A percentile compares a stretch with the other conserved stretches of the same genome.
Evolutionary conservation across 192 early-diverging fungal genomes (phyloP).

Genomic region (Thamnidium elegans): DNA sequence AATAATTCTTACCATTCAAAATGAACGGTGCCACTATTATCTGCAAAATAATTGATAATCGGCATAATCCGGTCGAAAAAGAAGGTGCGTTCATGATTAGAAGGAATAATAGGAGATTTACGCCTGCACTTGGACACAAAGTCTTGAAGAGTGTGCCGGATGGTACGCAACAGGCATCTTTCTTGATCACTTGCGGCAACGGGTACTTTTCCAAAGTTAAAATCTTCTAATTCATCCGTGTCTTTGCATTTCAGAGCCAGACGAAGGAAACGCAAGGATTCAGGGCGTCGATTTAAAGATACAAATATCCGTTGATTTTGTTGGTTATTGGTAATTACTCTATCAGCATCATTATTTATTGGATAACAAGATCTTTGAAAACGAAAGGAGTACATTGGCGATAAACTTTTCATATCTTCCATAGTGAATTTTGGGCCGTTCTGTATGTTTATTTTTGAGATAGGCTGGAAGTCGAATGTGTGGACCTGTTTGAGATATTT

Average conservation of each 20-base stretch:
- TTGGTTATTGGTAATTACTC: too few species aligned
- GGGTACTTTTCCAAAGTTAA: conserved; percentile 1
- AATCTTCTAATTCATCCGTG: conserved; percentile 9
- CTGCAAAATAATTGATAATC: conserved; percentile 9
- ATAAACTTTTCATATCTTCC: conserved; percentile 6
- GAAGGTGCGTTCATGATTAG: conserved; percentile 10
- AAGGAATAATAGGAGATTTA: conserved; percentile 6
- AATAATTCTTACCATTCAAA: conserved; percentile 10
- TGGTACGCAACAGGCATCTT: conserved; percentile 10
- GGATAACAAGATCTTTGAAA: too few species aligned
- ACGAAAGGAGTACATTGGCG: conserved; percentile 1
- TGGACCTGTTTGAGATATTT: too few species aligned
- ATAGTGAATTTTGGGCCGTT: conserved; percentile 8
- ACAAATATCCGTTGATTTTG: not conserved
- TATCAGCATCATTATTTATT: too few species aligned
- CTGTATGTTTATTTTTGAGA: conserved; percentile 4
- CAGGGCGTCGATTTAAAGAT: conserved; percentile 6
- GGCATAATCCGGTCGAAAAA: conserved; percentile 7
- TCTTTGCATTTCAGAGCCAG: conserved; percentile 10
- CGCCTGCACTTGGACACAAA: conserved; percentile 4
- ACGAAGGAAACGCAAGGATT: conserved; percentile 2
- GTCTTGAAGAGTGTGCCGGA: conserved; percentile 7
- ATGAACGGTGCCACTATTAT: conserved; percentile 4
- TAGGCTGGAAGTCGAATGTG: conserved; percentile 8
- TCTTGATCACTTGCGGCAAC: not conserved